phyloP scores from a whole-genome alignment of 1,139 yeast species.

The Geotrichum europaeum region DNA sequence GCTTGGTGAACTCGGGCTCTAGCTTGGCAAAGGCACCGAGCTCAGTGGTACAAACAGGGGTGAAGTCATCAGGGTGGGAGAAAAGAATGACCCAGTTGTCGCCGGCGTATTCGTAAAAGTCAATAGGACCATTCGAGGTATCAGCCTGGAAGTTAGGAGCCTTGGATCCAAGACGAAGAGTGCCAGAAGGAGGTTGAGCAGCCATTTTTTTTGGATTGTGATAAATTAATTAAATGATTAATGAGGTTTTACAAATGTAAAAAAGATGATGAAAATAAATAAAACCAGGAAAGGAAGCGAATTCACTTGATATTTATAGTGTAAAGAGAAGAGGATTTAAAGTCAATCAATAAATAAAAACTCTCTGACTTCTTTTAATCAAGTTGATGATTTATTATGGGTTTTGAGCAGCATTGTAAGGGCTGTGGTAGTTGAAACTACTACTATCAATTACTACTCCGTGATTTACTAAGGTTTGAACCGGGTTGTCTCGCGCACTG shows the following conservation, averaged over 20 bases:
- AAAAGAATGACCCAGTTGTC: slow-evolving; percentile 73
- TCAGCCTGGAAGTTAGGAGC: slow-evolving; percentile 78
- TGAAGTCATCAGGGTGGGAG: slow-evolving; percentile 84
- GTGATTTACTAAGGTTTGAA: not conserved
- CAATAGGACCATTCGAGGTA: slow-evolving; percentile 67
- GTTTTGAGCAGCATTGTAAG: not conserved
- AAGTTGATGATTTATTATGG: not conserved
- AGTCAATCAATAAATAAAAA: not conserved
- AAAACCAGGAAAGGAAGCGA: not conserved
- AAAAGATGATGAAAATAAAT: not conserved
- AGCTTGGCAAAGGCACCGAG: slow-evolving; percentile 81
- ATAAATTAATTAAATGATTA: not conserved
- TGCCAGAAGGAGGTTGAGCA: slow-evolving; percentile 22
- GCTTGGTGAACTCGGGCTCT: slow-evolving; percentile 73
- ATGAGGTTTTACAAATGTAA: not conserved
- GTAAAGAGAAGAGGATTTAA: not conserved
- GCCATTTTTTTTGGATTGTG: not conserved
- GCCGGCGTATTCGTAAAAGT: slow-evolving; percentile 71
- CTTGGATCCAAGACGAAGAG: slow-evolving; percentile 52
- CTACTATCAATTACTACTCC: not conserved
- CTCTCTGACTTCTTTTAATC: not conserved
- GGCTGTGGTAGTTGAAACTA: not conserved
- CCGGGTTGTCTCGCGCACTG: not conserved
- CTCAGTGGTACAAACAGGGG: slow-evolving; percentile 89
- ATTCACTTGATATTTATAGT: not conserved